Percentiles rank a stretch among this genome's conserved stretches.
Evolutionary conservation across 2,329 filamentous ascomycete genomes (phyloP).

Genomic region (Didymella pomorum): DNA sequence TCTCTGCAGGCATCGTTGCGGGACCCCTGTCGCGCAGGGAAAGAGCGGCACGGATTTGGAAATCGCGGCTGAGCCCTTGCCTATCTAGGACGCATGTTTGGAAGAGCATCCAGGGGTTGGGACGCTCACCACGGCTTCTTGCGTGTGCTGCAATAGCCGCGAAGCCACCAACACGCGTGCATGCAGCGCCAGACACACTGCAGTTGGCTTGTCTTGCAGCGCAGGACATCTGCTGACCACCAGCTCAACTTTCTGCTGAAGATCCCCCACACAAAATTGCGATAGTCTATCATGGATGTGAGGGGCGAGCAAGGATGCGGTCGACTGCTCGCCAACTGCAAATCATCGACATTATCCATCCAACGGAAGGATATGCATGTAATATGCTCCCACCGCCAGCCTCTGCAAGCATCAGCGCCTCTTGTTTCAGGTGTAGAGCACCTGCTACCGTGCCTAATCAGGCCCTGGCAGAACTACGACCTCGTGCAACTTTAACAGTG

Average conservation of each 20-base stretch:
- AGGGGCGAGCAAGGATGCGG: conserved; percentile 13
- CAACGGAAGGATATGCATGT: conserved; percentile 10
- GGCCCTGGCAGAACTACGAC: conserved; percentile 2
- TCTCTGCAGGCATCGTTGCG: not conserved
- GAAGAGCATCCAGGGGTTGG: conserved; percentile 24
- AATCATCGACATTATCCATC: conserved; percentile 16
- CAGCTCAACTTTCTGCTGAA: not conserved
- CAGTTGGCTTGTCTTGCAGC: conserved; percentile 2
- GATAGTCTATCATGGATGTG: not conserved
- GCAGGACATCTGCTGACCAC: conserved; percentile 1
- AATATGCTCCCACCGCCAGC: conserved; percentile 9
- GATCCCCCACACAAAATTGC: conserved; percentile 14
- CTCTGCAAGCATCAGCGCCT: conserved; percentile 19
- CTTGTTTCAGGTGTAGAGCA: conserved; percentile 18
- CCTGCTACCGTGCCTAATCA: conserved; percentile 11
- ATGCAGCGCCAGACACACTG: not conserved
- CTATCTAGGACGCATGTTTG: conserved; percentile 23
- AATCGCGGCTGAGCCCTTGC: conserved; percentile 26
- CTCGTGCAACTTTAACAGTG: conserved; percentile 16
- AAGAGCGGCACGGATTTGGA: conserved; percentile 29
- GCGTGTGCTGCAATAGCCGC: conserved; percentile 8
- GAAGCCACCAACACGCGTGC: conserved; percentile 6
- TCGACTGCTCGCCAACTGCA: conserved; percentile 8
- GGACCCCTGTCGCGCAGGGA: conserved; percentile 6
- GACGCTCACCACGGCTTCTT: conserved; percentile 11